phyloP scores from a whole-genome alignment of 257 asterid genomes.

The Penstemon davidsonii region DNA sequence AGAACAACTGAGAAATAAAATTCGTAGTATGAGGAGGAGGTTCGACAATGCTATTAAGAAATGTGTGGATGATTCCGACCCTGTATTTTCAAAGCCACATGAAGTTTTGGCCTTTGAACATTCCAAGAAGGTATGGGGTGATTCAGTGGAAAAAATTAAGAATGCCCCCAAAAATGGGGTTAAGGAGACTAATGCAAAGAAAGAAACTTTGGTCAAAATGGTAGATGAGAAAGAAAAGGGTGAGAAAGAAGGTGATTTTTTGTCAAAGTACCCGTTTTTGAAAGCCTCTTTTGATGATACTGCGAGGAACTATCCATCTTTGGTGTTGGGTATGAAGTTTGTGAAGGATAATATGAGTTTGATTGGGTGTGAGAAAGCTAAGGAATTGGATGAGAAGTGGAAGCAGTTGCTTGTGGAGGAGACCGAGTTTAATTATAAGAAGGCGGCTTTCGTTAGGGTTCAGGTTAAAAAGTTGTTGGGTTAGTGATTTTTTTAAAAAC shows the following conservation, averaged over 20 bases:
- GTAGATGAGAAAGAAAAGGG: conserved; percentile 23
- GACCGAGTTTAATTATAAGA: conserved; percentile 38
- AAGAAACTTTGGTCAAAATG: background rate
- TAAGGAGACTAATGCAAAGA: conserved; percentile 12
- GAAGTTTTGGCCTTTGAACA: conserved; percentile 39
- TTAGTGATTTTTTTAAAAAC: conserved; percentile 22
- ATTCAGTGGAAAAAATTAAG: background rate
- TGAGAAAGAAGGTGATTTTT: conserved; percentile 31
- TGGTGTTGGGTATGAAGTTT: conserved; percentile 17
- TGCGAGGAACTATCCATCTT: conserved; percentile 11
- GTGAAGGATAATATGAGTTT: conserved; percentile 38
- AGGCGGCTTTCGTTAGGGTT: conserved; percentile 37
- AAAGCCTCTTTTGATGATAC: conserved; percentile 30
- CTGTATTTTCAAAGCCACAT: conserved; percentile 45
- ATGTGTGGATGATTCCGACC: conserved; percentile 35
- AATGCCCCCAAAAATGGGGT: background rate
- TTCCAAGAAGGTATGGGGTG: conserved; percentile 59
- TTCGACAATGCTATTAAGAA: conserved; percentile 37
- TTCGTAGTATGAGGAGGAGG: conserved; percentile 50
- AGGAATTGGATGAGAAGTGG: conserved; percentile 63
- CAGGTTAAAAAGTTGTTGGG: conserved; percentile 31
- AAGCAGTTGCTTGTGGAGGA: conserved; percentile 45
- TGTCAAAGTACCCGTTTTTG: conserved; percentile 43
- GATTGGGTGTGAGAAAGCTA: conserved; percentile 46
- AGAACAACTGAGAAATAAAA: conserved; percentile 45